Evolutionary conservation across 1,284 basidiomycete species (phyloP).

Genomic region (Ceratobasidium sp.): DNA sequence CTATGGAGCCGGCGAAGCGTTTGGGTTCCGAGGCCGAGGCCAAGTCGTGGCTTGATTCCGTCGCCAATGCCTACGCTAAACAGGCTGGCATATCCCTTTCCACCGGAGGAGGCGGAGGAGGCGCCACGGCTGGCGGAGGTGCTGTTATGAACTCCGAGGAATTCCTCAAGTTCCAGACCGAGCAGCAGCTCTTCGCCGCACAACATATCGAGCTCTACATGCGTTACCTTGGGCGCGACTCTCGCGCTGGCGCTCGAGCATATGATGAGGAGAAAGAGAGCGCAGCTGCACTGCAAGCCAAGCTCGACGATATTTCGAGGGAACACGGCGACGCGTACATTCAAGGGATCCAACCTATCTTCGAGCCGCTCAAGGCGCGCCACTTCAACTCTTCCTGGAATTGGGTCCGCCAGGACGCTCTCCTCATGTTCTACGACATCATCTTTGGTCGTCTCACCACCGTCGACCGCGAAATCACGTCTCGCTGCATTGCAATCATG

Average conservation of each 20-base stretch:
- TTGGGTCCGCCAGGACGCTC: constrained; percentile 96
- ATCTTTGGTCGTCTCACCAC: constrained; percentile 94
- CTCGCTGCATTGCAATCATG: constrained; percentile 96
- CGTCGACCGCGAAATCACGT: constrained; percentile 95
- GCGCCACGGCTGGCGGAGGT: constrained; percentile 69
- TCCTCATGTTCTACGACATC: constrained; percentile 97
- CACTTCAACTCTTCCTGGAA: constrained; percentile 99
- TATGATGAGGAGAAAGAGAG: constrained; percentile 88
- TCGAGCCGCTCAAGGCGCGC: constrained; percentile 95
- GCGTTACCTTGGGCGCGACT: constrained; percentile 95
- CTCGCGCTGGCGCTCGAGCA: constrained; percentile 89
- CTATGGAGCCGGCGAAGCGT: constrained; percentile 94
- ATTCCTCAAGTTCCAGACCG: constrained; percentile 94
- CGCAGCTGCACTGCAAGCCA: constrained; percentile 80
- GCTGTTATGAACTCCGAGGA: constrained; percentile 97
- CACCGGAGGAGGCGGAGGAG: constrained; percentile 72
- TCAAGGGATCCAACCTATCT: constrained; percentile 93
- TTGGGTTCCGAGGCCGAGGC: constrained; percentile 92
- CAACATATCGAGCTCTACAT: constrained; percentile 97
- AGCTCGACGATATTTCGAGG: constrained; percentile 87
- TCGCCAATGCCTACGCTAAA: constrained; percentile 87
- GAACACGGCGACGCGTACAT: constrained; percentile 95
- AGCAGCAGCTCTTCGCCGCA: constrained; percentile 92
- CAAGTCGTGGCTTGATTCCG: constrained; percentile 91
- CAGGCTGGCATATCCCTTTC: constrained; percentile 90